These are phyloP conservation scores for Sambucus nigra DNA, from an alignment of 129 eudicot species.

Conservation along the genomic window DNA sequence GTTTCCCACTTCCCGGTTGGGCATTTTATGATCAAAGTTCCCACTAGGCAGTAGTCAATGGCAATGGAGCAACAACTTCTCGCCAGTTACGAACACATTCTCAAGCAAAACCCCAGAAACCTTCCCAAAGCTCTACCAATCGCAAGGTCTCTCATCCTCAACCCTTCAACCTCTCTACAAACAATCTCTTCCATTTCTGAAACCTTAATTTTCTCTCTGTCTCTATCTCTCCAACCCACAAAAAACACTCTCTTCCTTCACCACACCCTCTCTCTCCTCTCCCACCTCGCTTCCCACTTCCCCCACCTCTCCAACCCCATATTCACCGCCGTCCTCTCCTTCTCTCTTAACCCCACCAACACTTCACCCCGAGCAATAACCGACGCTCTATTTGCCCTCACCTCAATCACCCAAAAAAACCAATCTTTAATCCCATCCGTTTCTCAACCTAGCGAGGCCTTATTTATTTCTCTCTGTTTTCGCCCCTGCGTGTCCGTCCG, in stretches of 20 bases:
- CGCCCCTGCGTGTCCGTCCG: conserved; percentile 36
- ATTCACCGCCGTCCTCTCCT: conserved; percentile 25
- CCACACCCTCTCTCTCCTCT: conserved; percentile 46
- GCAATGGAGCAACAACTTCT: conserved; percentile 44
- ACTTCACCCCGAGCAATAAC: conserved; percentile 30
- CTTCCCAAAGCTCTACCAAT: conserved; percentile 19
- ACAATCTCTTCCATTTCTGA: conserved; percentile 48
- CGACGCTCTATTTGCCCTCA: conserved; percentile 40
- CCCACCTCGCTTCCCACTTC: conserved; percentile 28
- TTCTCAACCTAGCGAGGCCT: conserved; percentile 12
- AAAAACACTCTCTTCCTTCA: conserved; percentile 11
- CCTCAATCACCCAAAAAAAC: conserved; percentile 10
- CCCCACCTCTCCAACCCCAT: conserved; percentile 31
- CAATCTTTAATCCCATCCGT: conserved; percentile 1
- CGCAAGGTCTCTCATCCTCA: conserved; percentile 46
- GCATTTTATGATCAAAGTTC: no score
- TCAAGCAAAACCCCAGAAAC: conserved; percentile 4
- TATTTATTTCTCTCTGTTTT: conserved; percentile 49
- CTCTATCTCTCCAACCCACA: conserved; percentile 13
- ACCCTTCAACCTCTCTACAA: conserved; percentile 49
- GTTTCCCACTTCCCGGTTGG: no score
- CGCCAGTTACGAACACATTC: conserved; percentile 6
- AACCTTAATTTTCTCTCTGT: no score
- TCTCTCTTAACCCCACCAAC: conserved; percentile 30
- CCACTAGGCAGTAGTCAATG: neutral